Evolutionary conservation across 1,284 basidiomycete genomes (phyloP), one percentile per base, ranked within the genome.

Genomic region (Mrakiaceae sp.): DNA sequence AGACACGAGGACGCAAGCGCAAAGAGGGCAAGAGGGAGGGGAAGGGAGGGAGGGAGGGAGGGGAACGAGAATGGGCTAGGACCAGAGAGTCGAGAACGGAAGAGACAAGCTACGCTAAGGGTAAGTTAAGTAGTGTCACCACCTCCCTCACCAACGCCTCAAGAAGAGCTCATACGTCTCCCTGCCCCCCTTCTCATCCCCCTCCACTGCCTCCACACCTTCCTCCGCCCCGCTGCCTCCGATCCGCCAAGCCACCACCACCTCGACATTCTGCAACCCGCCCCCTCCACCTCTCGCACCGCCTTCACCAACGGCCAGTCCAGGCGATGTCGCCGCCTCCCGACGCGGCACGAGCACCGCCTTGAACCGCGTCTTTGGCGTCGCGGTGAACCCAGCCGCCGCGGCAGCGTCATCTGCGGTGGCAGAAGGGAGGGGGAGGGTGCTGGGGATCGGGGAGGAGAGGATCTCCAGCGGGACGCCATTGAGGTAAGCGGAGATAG

Each of bases 111-210:
- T 49, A n/a, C 9, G 9, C 48, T 49, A 49, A 9, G 9, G 9
- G 10, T 50, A 50, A 10, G 10, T 50, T n/a, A 50, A 27, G 27
- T 27, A 27, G 27, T 27, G 27, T 27, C n/a, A 10, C 9, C 52
- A n/a, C n/a, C 16, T 53, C 57, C 43, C 44, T 16, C 14, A 4
- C 42, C 27, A 60, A 40, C 42, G 49, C 40, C 59, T 43, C 3
- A 44, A 14, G n/a, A 52, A 60, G 11, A 60, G 48, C 16, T 60
- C 59, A 39, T 60, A 60, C 6, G 6, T 47, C 59, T 60, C 59
- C 5, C 12, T 4, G 4, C 59, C 59, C 39, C 40, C 48, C 9
- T 50, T 49, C 9, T 49, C 48, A 49, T 49, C 48, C 10, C n/a
- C 48, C n/a, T 49, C 10, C 48, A n/a, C 48, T 49, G 9, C 48